Evolutionary conservation across 805 yeast species (phyloP), one percentile per base, ranked within the genome.

Genomic region (Lipomyces orientalis): DNA sequence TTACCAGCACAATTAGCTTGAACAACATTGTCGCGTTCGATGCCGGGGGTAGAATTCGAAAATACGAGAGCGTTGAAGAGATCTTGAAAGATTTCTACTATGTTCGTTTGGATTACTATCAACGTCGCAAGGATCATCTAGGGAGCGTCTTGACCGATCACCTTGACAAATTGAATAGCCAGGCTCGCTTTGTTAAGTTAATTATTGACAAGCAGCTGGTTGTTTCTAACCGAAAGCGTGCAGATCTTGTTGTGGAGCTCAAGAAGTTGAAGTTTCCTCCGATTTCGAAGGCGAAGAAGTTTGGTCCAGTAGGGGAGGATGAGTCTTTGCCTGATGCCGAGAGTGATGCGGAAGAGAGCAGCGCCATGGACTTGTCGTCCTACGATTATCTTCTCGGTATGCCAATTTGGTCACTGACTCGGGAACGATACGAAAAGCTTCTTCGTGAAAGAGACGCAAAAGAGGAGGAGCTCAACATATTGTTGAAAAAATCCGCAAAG

Each of bases 1-100:
- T 95, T 63, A 81, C 87, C 6, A 82, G 92, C 0, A 81, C 89
- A 6, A 81, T 95, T 54, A 88, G 85, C 76, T 81, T 91, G 69
- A 84, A 89, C 58, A 95, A 95, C 77, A 93, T 95, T 97, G 97
- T 95, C 64, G 96, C 97, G 0, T 95, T 95, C 80, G 98, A 95
- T 80, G 86, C 97, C 2, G 84, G 85, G 59, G 97, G 97, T 51
- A 86, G 93, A 72, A 91, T 95, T 74, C 90, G 90, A 76, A 91
- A 87, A 77, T 95, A 93, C 78, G 90, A 88, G 12, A 82, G 82
- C 60, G 90, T 89, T 1, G 86, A 86, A 71, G 94, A 92, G 58
- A 94, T 95, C 61, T 81, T 95, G 73, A 84, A 83, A 67, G 98
- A 94, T 72, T 95, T 90, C 78, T 95, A 89, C 77, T 89, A 84